phyloP scores from a whole-genome alignment of 805 yeast species.

The Sungouiozyma intestinalis region DNA sequence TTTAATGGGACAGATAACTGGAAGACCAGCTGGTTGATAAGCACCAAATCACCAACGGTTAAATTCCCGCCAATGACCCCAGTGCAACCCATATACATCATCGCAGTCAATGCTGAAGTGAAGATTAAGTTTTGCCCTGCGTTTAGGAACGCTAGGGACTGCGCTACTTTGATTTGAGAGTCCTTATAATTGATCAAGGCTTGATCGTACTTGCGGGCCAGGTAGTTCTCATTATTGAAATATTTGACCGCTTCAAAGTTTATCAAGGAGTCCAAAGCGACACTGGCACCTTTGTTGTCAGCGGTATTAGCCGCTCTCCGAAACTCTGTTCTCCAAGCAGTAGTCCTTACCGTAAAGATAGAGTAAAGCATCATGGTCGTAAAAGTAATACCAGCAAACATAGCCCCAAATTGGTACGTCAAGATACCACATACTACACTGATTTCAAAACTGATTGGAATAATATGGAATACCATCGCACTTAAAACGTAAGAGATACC shows the following conservation, averaged over 20 bases:
- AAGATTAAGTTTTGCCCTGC: conserved; percentile 74
- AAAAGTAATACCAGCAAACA: conserved; percentile 83
- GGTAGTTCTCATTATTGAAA: conserved; percentile 81
- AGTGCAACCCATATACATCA: conserved; percentile 97
- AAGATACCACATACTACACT: conserved; percentile 86
- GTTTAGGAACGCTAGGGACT: conserved; percentile 68
- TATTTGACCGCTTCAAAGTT: conserved; percentile 92
- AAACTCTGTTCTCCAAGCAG: conserved; percentile 93
- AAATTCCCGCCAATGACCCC: conserved; percentile 79
- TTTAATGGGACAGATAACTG: conserved; percentile 92
- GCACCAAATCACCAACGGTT: conserved; percentile 89
- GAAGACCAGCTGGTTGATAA: conserved; percentile 91
- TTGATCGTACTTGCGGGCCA: conserved; percentile 66
- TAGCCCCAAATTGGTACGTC: conserved; percentile 82
- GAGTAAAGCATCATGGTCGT: conserved; percentile 85
- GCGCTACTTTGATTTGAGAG: conserved; percentile 65
- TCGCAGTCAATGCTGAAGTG: conserved; percentile 82
- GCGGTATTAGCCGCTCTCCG: conserved; percentile 85
- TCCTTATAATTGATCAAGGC: conserved; percentile 66
- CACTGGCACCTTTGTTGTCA: conserved; percentile 90
- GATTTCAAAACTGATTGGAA: conserved; percentile 88
- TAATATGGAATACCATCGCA: conserved; percentile 95
- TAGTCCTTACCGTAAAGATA: conserved; percentile 77
- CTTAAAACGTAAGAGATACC: conserved; percentile 89
- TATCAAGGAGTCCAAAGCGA: conserved; percentile 86